Conservation (phyloP, 2,329 filamentous ascomycete species). For the Fusarium coffeatum region DNA sequence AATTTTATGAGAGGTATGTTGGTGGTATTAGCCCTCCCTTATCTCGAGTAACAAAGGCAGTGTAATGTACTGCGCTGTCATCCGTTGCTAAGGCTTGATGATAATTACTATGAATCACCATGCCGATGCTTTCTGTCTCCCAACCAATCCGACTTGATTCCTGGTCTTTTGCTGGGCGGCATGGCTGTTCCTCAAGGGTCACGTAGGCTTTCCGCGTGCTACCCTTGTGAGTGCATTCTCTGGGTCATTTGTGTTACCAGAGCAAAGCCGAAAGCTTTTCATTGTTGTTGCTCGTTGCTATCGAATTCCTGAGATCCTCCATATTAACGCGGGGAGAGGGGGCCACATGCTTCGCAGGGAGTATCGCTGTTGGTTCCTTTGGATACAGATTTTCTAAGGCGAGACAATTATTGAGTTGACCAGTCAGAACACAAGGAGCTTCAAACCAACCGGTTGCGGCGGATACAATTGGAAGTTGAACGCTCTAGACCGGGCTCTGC, state of each 20-base stretch:
- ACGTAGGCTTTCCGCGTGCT: conserved; percentile 27
- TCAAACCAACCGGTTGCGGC: conserved; percentile 28
- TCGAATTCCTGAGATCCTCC: conserved; percentile 28
- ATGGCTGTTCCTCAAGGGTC: conserved; percentile 32
- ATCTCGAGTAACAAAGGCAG: conserved; percentile 20
- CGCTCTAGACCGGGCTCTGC: conserved; percentile 4
- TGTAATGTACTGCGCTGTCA: background rate
- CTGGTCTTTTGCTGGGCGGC: conserved; percentile 6
- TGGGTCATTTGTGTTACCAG: conserved; percentile 25
- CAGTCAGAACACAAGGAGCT: conserved; percentile 4
- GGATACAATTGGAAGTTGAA: conserved; percentile 10
- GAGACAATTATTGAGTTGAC: background rate
- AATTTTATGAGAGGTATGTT: conserved; percentile 34
- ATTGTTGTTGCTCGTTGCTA: conserved; percentile 11
- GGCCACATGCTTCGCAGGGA: conserved; percentile 1
- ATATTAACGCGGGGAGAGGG: conserved; percentile 1
- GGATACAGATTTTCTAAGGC: background rate
- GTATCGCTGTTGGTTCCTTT: conserved; percentile 4
- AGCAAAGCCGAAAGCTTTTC: conserved; percentile 9
- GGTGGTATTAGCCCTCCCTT: conserved; percentile 30
- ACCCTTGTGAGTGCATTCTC: conserved; percentile 27
- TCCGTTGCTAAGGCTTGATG: conserved; percentile 5
- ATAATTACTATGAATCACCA: conserved; percentile 40
- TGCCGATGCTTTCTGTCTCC: conserved; percentile 11
- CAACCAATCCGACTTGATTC: conserved; percentile 21